Base-by-base conservation (phyloP, 345 rosid genomes). In the Hibiscus trionum region DNA sequence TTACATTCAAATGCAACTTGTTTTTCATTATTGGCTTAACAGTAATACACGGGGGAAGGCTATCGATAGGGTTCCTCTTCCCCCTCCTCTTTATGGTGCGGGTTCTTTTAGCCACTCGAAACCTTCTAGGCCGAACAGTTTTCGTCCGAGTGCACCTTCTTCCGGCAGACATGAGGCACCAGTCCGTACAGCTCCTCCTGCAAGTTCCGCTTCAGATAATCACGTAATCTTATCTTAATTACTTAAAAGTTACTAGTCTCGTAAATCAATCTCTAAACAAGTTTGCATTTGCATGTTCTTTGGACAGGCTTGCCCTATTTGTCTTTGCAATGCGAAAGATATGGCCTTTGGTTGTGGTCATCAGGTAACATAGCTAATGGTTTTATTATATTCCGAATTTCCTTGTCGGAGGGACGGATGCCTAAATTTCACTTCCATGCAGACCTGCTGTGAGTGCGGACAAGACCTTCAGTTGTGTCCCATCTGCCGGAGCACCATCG, bases 401-500 rank as follows among this genome's bases (percentile, higher is more conserved):
- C 11, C 4, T 53, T 55, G 12, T 31, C 27, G 52, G 26, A 47
- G 16, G 16, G 53, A 29, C 39, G 57, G 16, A 49, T 65, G 33
- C 31, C 37, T 69, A 19, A 63, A 5, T 65, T 69, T 67, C 26
- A 24, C 35, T 77, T 10, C 62, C 69, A 61, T 77, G 81, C 81
- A 93, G 94, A 93, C 97, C 6, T 93, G 97, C 77, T 91, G 91
- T 11, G 90, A 84, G 26, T 93, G 98, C 60, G 97, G 94, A 62
- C 83, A 87, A 82, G 91, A 77, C 78, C 96, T 91, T 42, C 80
- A 82, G 19, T 59, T 73, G 16, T 93, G 98, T 83, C 98, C 97
- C 14, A 93, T 93, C 46, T 93, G 98, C 80, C 89, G 96, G 70
- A 69, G 86, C 70, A 70, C 80, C 17, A 88, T 91, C 73, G 57